phyloP scores from a whole-genome alignment of 495 filamentous ascomycete genomes.

The Penicillium lagena region DNA sequence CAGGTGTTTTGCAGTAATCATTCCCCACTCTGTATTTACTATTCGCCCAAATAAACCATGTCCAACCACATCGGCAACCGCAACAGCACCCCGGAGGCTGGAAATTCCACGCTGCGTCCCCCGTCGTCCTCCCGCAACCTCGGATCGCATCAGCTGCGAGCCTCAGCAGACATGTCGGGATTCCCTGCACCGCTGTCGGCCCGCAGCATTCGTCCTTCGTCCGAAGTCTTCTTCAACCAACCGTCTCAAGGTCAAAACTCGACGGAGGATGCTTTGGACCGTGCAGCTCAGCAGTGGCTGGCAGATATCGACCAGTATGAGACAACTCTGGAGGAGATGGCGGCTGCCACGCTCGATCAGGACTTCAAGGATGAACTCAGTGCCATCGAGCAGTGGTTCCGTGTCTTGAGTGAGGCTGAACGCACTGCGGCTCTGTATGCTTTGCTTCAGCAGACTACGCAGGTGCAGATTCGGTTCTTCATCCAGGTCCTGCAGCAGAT shows the following conservation, averaged over 20 bases:
- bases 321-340: slow-evolving; percentile 97
- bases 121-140: slow-evolving; percentile 76
- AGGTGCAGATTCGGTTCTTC: slow-evolving; percentile 98
- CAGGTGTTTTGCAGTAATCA: slow-evolving; percentile 62
- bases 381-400: slow-evolving; percentile 99
- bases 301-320: slow-evolving; percentile 98
- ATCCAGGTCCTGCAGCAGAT: slow-evolving; percentile 98
- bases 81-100: slow-evolving; percentile 94
- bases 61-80: slow-evolving; percentile 73
- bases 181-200: slow-evolving; percentile 71
- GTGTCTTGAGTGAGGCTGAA: slow-evolving; percentile 93
- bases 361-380: slow-evolving; percentile 99
- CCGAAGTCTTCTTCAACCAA: slow-evolving; percentile 85
- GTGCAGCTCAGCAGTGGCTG: slow-evolving; percentile 96
- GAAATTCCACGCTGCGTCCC: slow-evolving; percentile 82
- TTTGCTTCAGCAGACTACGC: slow-evolving; percentile 93
- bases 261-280: slow-evolving; percentile 81
- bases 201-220: slow-evolving; percentile 83
- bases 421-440: slow-evolving; percentile 93
- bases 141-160: slow-evolving; percentile 79
- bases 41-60: slow-evolving; percentile 30
- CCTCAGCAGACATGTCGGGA: slow-evolving; percentile 93
- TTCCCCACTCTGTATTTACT: slow-evolving; percentile 36
- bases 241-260: slow-evolving; percentile 56
- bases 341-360: slow-evolving; percentile 92